Percentiles rank a stretch among this genome's conserved stretches.
Conservation (phyloP, 2,329 filamentous ascomycete genomes). For the Pseudogymnoascus sp. region DNA sequence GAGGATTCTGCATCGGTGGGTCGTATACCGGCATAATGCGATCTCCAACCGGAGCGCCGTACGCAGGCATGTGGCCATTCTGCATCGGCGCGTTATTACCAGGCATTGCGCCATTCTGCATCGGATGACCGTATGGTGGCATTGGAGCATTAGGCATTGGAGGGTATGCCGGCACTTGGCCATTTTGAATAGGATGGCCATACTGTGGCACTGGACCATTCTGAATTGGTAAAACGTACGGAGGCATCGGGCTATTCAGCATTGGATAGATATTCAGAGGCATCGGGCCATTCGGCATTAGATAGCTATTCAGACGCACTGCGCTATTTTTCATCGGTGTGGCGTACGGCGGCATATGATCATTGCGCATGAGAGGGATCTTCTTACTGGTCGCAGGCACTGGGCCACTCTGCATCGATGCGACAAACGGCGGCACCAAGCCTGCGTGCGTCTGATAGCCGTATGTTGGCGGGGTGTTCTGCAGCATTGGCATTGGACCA, state of each 20-base stretch:
- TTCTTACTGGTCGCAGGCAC: background rate
- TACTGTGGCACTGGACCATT: background rate
- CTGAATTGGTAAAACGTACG: background rate
- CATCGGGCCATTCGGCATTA: background rate
- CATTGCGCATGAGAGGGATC: background rate
- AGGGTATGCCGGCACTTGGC: background rate
- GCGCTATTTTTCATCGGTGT: background rate
- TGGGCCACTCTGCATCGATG: background rate
- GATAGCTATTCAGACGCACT: background rate
- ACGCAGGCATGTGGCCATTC: background rate
- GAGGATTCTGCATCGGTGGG: background rate
- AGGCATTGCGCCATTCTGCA: background rate
- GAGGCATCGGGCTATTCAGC: background rate
- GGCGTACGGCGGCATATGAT: background rate
- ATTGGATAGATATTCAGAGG: background rate
- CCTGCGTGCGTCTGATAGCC: background rate
- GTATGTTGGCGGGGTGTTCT: background rate
- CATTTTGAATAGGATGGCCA: background rate
- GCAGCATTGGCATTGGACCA: background rate
- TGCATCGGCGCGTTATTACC: background rate
- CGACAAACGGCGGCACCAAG: background rate
- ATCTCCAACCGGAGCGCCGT: background rate
- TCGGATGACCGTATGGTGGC: background rate
- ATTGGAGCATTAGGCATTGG: background rate
- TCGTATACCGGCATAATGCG: background rate